Percentiles rank a stretch among this genome's conserved stretches.
phyloP scores from a whole-genome alignment of 768 basidiomycete genomes.

The Mrakia gelida region DNA sequence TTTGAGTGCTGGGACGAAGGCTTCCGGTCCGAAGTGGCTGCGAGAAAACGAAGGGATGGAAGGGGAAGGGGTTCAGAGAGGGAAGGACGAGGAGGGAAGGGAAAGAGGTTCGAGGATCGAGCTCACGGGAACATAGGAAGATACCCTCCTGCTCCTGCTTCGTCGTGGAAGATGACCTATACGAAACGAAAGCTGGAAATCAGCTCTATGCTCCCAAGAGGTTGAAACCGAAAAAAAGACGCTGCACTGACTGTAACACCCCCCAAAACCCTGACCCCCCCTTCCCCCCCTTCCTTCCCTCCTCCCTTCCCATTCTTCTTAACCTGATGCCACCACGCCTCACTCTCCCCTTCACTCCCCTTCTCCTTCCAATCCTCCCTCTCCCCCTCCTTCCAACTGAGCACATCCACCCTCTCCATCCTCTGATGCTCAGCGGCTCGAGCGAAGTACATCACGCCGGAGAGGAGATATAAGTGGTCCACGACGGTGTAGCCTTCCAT shows the following conservation, averaged over 20 bases:
- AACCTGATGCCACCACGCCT: not conserved
- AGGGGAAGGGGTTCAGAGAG: not conserved
- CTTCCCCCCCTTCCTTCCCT: not conserved
- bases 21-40: slow-evolving; percentile 9
- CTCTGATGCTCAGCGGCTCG: not conserved
- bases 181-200: too few relatives aligned
- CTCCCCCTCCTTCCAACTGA: not conserved
- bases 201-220: not conserved
- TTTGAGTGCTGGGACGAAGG: not conserved
- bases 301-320: not conserved
- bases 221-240: not conserved
- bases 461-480: slow-evolving; percentile 4
- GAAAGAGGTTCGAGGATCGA: not conserved
- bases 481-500: not conserved
- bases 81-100: not conserved
- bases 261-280: slow-evolving; percentile 1
- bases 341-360: slow-evolving; percentile 11
- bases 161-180: slow-evolving; percentile 14
- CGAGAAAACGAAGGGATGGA: too few relatives aligned
- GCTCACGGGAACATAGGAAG: not conserved
- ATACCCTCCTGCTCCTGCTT: slow-evolving; percentile 2
- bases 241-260: not conserved
- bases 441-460: slow-evolving; percentile 6
- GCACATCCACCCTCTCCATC: slow-evolving; percentile 4
- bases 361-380: slow-evolving; percentile 11